Base-by-base conservation (phyloP, 192 early-diverging fungal species). In the Umbelopsis isabellina region DNA sequence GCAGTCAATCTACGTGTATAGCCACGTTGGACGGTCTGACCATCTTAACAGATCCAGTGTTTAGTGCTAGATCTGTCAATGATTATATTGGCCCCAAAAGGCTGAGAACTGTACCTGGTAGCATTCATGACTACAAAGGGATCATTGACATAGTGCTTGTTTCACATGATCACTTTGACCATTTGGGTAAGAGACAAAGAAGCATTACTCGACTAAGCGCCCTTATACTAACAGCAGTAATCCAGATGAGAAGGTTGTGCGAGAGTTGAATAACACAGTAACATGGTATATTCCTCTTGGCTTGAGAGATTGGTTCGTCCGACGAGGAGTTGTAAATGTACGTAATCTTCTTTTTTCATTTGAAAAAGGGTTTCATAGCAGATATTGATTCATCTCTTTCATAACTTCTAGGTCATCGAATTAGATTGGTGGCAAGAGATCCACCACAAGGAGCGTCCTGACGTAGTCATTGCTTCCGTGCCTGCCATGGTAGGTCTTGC, bases 391-490 rank as follows among this genome's bases (percentile, higher is more conserved):
- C 41, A 12, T 49, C 49, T 25, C 22, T 67, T 25, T 46, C n/a
- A 44, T 20, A 10, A 9, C 10, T 4, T 44, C 15, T 51, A 84
- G 78, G 75, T 85, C 3, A 74, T 86, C 22, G 86, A 87, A 66
- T 66, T 86, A 12, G 84, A 85, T 66, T 87, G 84, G 84, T 87
- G 84, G 86, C 82, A 85, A 70, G 84, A 87, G 69, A 77, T 76
- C 46, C 67, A 67, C 41, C 84, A 84, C 53, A 77, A 75, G 22
- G 51, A 65, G 49, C 61, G 67, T 48, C 84, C 83, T 20, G 67
- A 67, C 22, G 75, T 87, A n/a, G 64, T 76, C 10, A 75, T 79
- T 65, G 78, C 74, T n/a, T 71, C 72, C 21, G 74, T 79, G 18
- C 78, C 78, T 20, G 66, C 73, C 16, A 79, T 71, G 80, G 75